Percentiles rank a stretch among this genome's conserved stretches.
Evolutionary conservation across 2,329 filamentous ascomycete genomes (phyloP).

Genomic region (Nigrograna mackinnonii): DNA sequence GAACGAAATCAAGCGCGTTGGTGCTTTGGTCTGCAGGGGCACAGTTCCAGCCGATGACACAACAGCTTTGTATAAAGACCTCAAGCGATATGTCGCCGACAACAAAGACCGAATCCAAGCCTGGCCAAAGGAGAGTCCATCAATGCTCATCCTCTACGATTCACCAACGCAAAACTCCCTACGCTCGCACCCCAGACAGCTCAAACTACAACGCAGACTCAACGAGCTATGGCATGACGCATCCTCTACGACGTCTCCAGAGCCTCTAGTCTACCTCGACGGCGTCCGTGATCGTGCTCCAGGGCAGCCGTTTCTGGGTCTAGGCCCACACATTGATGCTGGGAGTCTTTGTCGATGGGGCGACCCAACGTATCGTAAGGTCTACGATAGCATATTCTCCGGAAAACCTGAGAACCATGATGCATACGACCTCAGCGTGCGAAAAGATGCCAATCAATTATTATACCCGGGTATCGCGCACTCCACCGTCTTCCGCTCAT

Average conservation of each 20-base stretch:
- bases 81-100: conserved; percentile 37
- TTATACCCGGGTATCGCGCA: conserved; percentile 42
- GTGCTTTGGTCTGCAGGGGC: conserved; percentile 28
- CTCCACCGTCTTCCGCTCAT: conserved; percentile 43
- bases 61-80: conserved; percentile 26
- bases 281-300: conserved; percentile 44
- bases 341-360: conserved; percentile 50
- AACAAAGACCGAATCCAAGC: conserved; percentile 33
- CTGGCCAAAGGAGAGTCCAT: conserved; percentile 43
- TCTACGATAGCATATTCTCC: conserved; percentile 42
- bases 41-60: conserved; percentile 23
- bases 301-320: conserved; percentile 42
- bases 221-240: conserved; percentile 46
- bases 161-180: conserved; percentile 44
- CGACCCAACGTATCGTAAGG: conserved; percentile 41
- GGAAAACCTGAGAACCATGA: conserved; percentile 43
- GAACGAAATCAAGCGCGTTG: conserved; percentile 29
- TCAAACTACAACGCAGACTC: conserved; percentile 39
- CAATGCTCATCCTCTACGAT: conserved; percentile 44
- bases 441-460: conserved; percentile 39
- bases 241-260: conserved; percentile 27
- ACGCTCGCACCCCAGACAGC: conserved; percentile 43
- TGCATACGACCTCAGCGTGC: conserved; percentile 40
- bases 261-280: conserved; percentile 47
- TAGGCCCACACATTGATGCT: conserved; percentile 51